Percentiles rank a stretch among this genome's conserved stretches.
phyloP scores from a whole-genome alignment of 2,329 filamentous ascomycete species.

The Xylaria sp. region DNA sequence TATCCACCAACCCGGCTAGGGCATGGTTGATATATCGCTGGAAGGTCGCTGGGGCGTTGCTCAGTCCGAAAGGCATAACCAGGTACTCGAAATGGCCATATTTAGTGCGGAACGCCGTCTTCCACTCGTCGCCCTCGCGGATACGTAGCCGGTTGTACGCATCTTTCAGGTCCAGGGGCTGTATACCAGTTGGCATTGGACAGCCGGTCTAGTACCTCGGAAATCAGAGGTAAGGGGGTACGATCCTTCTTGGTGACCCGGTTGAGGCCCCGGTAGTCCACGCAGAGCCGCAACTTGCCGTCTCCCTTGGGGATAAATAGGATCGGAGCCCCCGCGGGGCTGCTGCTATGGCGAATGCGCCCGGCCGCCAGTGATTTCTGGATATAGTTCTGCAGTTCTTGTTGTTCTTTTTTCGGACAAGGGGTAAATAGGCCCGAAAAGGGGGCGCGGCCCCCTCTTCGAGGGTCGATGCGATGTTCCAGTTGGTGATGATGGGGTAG shows the following conservation, averaged over 20 bases:
- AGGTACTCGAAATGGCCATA: conserved; percentile 28
- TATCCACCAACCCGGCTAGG: neutral
- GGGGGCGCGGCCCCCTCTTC: neutral
- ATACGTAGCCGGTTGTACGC: neutral
- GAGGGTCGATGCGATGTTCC: neutral
- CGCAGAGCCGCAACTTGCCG: neutral
- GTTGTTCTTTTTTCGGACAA: neutral
- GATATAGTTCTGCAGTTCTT: neutral
- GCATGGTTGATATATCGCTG: neutral
- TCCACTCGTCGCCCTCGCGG: conserved; percentile 22
- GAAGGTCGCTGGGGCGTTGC: neutral
- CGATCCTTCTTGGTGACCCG: neutral
- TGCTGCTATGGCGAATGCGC: neutral
- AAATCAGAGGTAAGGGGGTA: neutral
- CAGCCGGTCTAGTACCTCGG: neutral
- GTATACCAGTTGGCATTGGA: neutral
- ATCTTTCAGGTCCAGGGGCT: neutral
- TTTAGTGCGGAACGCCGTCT: conserved; percentile 25
- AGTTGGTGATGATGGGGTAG: neutral
- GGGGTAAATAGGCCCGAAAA: neutral
- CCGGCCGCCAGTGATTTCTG: neutral
- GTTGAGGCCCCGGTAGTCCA: neutral
- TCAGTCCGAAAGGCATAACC: conserved; percentile 26
- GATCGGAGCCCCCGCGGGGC: neutral
- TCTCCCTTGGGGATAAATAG: neutral